Percentiles rank a stretch among this genome's conserved stretches.
These are phyloP conservation scores for Mucuna pruriens DNA, from an alignment of 306 rosid genomes.

Conservation along the genomic window DNA sequence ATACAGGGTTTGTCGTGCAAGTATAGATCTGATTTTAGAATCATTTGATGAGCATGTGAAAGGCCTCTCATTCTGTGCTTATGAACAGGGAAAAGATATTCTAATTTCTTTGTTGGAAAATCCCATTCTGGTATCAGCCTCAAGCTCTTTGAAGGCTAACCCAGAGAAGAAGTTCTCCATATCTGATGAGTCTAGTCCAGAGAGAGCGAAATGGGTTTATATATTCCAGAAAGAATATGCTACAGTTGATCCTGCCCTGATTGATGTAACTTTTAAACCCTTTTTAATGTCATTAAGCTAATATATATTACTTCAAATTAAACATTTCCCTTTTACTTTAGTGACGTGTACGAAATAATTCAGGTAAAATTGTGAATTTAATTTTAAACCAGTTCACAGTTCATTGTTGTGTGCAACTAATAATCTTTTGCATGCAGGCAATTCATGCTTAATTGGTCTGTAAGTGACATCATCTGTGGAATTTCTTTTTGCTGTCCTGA, in stretches of 20 bases:
- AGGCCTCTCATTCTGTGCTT: conserved; percentile 19
- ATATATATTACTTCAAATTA: background rate
- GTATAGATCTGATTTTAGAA: conserved; percentile 8
- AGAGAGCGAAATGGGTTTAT: conserved; percentile 67
- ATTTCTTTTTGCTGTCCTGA: background rate
- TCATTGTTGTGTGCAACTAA: conserved; percentile 18
- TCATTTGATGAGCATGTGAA: background rate
- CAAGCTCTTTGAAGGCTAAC: conserved; percentile 63
- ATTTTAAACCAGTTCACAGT: conserved; percentile 15
- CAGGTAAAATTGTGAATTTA: background rate
- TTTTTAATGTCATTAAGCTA: conserved; percentile 1
- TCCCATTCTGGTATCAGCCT: conserved; percentile 54
- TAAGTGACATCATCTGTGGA: conserved; percentile 7
- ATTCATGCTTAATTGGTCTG: conserved; percentile 28
- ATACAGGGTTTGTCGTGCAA: conserved; percentile 8
- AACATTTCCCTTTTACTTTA: background rate
- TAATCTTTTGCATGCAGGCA: background rate
- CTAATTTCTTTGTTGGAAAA: conserved; percentile 67
- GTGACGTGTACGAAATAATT: background rate
- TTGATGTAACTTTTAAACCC: conserved; percentile 51
- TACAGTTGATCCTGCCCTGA: conserved; percentile 72
- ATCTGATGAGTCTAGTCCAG: conserved; percentile 50
- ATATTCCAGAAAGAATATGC: conserved; percentile 89
- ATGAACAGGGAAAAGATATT: conserved; percentile 58
- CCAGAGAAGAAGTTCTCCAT: conserved; percentile 58